phyloP scores from a whole-genome alignment of 768 basidiomycete genomes.

The Boletus rex-veris region DNA sequence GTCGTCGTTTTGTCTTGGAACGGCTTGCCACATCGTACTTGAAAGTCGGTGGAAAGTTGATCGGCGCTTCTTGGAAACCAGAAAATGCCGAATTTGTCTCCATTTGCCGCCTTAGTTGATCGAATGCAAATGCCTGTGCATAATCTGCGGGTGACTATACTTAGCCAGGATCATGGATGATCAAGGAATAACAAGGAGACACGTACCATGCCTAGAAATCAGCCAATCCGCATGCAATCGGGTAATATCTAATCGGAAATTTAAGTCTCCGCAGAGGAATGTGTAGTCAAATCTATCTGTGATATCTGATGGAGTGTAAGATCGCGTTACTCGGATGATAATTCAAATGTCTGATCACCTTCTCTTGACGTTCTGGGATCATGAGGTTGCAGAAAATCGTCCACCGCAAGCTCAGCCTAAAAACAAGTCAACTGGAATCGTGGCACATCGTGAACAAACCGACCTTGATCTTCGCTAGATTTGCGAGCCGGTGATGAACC shows the following conservation, averaged over 20 bases:
- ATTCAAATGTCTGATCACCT: constrained; percentile 40
- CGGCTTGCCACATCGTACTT: constrained; percentile 81
- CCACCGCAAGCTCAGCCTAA: constrained; percentile 72
- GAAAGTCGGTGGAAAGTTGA: constrained; percentile 90
- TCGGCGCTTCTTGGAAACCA: constrained; percentile 77
- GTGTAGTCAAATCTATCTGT: constrained; percentile 88
- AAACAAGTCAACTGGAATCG: constrained; percentile 4
- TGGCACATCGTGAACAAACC: neutral
- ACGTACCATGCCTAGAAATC: constrained; percentile 70
- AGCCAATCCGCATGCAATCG: constrained; percentile 95
- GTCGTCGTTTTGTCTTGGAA: constrained; percentile 39
- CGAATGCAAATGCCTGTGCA: constrained; percentile 81
- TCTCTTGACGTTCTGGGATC: constrained; percentile 69
- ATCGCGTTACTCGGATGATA: neutral
- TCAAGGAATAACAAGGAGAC: neutral
- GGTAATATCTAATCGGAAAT: constrained; percentile 86
- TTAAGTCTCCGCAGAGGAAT: constrained; percentile 88
- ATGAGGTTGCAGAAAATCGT: constrained; percentile 64
- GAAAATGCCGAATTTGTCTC: constrained; percentile 59
- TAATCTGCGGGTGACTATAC: constrained; percentile 52
- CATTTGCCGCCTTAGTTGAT: constrained; percentile 83
- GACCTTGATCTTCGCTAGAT: constrained; percentile 87
- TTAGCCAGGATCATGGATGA: constrained; percentile 4
- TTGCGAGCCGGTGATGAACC: constrained; percentile 75
- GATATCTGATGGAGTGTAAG: constrained; percentile 44